These are phyloP conservation scores for Apophysomyces trapeziformis DNA, from an alignment of 371 early-diverging fungal species.

Conservation along the genomic window DNA sequence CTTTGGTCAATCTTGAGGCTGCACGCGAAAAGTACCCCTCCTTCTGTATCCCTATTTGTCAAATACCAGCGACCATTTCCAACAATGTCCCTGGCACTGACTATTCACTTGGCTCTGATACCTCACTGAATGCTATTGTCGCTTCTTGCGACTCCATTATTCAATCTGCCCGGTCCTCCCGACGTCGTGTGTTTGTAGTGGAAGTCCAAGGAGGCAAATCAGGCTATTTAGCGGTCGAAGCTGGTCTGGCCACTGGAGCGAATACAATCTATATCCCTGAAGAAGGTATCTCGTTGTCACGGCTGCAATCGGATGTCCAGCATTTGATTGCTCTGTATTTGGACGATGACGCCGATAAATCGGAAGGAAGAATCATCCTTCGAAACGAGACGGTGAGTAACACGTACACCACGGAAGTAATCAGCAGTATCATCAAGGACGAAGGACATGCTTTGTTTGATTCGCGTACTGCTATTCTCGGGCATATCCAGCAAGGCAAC, in stretches of 20 bases:
- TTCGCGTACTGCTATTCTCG: conserved; percentile 91
- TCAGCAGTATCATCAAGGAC: conserved; percentile 88
- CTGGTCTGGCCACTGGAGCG: conserved; percentile 93
- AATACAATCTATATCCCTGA: conserved; percentile 97
- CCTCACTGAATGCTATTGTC: conserved; percentile 96
- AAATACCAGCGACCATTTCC: conserved; percentile 95
- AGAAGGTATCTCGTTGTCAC: conserved; percentile 82
- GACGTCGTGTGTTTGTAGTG: conserved; percentile 97
- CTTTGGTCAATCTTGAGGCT: conserved; percentile 71
- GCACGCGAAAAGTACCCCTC: conserved; percentile 81
- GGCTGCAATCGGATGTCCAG: conserved; percentile 81
- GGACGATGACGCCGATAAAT: conserved; percentile 66
- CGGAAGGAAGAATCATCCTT: conserved; percentile 53
- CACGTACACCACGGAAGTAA: conserved; percentile 93
- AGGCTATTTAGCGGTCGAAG: conserved; percentile 95
- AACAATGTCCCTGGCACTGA: conserved; percentile 99
- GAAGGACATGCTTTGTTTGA: conserved; percentile 94
- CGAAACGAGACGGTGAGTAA: conserved; percentile 83
- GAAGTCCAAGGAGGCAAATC: conserved; percentile 98
- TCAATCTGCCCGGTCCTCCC: conserved; percentile 87
- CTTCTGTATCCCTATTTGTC: conserved; percentile 91
- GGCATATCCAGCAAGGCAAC: conserved; percentile 98
- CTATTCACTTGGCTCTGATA: conserved; percentile 95
- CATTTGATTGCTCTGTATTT: conserved; percentile 80
- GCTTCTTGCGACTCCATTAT: conserved; percentile 94